Base-by-base conservation (phyloP, 1,139 yeast genomes). In the Candida pseudoviswanathii region DNA sequence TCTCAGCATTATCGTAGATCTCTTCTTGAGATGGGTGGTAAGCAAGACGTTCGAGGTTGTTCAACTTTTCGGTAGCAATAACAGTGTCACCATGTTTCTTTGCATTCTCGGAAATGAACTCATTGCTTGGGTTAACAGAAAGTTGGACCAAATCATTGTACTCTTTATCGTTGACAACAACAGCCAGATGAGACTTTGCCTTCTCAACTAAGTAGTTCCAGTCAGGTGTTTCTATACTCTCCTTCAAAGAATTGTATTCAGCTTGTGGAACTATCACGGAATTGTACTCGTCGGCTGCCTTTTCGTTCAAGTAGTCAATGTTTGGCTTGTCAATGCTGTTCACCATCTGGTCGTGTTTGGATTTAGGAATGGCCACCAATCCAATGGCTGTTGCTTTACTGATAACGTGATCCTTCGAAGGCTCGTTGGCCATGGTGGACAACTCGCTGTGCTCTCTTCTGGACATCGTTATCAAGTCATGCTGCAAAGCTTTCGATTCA, bases 241-340 rank as follows among this genome's bases (percentile, higher is more conserved):
- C 32, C 36, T 51, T 47, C 49, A 62, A 37, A 2, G 31, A 41
- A 3, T 53, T 51, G 33, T 58, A 65, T 6, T 68, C 72, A 7
- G 54, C 54, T 3, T 48, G 56, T 2, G 61, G 48, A 43, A 78
- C 38, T 2, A 78, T 52, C 6, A 58, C 58, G 33, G 65, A 61
- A 2, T 49, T 33, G n/a, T 48, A 30, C 11, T 41, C 32, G 21
- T 53, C 57, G 1, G 52, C 44, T 1, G 80, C 78, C 47, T 67
- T 66, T 4, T 61, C 62, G 8, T 54, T 57, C 22, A 80, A 56
- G 47, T 70, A 70, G 6, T 71, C 66, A 11, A 61, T 41, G 2
- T 62, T 46, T 5, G 78, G 73, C 22, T 45, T 45, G 2, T 61
- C 61, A 3, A 63, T 33, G 11, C 45, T 52, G 3, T 53, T 30